Base-by-base conservation (phyloP, 208 protist species). In the Trypanosoma scelopori region DNA sequence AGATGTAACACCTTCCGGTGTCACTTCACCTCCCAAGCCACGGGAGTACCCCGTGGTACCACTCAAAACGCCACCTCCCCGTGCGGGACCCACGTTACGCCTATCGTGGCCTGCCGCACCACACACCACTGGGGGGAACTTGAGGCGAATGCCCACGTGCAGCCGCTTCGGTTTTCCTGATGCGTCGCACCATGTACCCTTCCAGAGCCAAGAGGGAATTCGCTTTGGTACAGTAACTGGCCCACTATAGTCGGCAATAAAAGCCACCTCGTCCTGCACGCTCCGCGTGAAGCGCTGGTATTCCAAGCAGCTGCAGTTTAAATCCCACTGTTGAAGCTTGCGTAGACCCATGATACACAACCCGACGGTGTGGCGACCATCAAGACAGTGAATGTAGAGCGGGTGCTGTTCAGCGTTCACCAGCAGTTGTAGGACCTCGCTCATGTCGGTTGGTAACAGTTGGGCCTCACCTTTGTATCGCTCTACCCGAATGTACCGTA, bases 381-480 rank as follows among this genome's bases (percentile, higher is more conserved):
- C 91, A 20, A 96, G 83, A 63, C 91, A 96, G 78, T 96, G 91
- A 23, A 94, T 59, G 70, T 91, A 93, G 20, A 93, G 37, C 3
- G 87, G 87, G 74, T 94, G 82, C 22, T 57, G 55, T 28, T 89
- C 76, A 4, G 47, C 65, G 63, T 86, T 71, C 20, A 93, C 71
- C 12, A 94, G 42, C 7, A 89, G 41, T 43, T 87, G 67, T 48
- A 94, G 68, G 43, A 82, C 83, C 42, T 78, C 71, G 60, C 56
- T 81, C 48, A 96, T 61, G 64, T 91, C 80, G 2, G 74, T 81
- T 42, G 88, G 85, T 27, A 90, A 65, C n/a, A 94, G 84, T 64
- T 92, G 83, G 45, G 79, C 77, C 50, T 92, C 81, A 25, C 79
- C 89, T 73, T 95, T 95, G 48, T 84, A 86, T n/a, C 84, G 85